Base-by-base conservation (phyloP, 805 yeast genomes). In the Candida oleophila region DNA sequence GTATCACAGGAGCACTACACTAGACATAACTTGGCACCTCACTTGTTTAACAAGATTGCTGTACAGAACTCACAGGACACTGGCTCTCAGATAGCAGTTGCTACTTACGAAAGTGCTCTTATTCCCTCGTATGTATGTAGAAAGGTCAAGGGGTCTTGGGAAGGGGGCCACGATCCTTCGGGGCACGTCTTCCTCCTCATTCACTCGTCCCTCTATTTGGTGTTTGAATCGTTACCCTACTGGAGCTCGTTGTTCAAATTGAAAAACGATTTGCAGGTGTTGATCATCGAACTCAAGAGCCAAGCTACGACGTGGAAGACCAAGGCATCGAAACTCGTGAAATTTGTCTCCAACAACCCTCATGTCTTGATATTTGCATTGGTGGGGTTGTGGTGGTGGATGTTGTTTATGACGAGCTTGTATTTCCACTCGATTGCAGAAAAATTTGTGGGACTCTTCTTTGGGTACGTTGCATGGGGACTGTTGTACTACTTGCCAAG, bases 121-220 rank as follows among this genome's bases (percentile, higher is more conserved):
- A 55, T 72, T 9, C 55, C 69, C 4, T 71, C 76, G 8, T 60
- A 59, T 43, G 52, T 56, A 15, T 73, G 77, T 56, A 57, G 73
- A 19, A 52, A 53, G 36, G 48, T 69, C 78, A 94, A 61, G 65
- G 94, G 61, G 43, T 60, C 49, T 22, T 78, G 57, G 89, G 83
- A 43, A 85, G 98, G 96, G 0, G 99, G 99, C 0, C 96, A 89
- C 60, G 99, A 94, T 68, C 96, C 98, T 3, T 85, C 92, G 50
- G 99, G 99, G 0, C 99, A 94, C 61, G 85, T 89, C 1, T 94
- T 91, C 56, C 62, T 94, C 37, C 68, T 92, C 39, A 76, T 85
- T 3, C 86, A 85, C 48, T 74, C 88, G 7, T 77, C 85, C 25
- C 60, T 85, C 46, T 78, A 86, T 47, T 58, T 92, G 52, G 71